Evolutionary conservation across 345 rosid genomes (phyloP).

Genomic region (Hypericum androsaemum): DNA sequence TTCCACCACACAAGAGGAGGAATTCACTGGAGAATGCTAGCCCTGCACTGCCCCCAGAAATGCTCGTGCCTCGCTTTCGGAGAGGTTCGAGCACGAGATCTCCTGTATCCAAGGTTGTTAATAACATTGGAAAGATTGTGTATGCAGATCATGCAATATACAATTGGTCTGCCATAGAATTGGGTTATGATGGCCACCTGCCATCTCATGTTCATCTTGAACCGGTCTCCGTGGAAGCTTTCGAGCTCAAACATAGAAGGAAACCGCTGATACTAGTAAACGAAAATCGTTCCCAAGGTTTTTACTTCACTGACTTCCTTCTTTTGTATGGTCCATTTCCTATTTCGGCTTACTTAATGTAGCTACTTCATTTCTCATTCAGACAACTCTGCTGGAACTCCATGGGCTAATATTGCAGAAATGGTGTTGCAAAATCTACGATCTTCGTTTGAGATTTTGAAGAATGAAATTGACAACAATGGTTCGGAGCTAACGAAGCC

Average conservation of each 20-base stretch:
- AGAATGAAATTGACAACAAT: constrained; percentile 15
- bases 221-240: constrained; percentile 24
- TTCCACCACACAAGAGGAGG: constrained; percentile 62
- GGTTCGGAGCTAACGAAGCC: constrained; percentile 23
- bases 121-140: constrained; percentile 19
- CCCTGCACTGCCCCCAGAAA: constrained; percentile 28
- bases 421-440: constrained; percentile 37
- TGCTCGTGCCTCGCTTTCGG: constrained; percentile 19
- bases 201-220: constrained; percentile 28
- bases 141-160: constrained; percentile 25
- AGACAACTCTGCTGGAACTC: constrained; percentile 13
- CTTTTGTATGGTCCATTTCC: constrained; percentile 3
- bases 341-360: neutral
- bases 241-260: constrained; percentile 19
- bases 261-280: constrained; percentile 31
- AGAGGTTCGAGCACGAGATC: constrained; percentile 19
- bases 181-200: constrained; percentile 24
- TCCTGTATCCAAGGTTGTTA: neutral
- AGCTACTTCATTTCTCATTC: constrained; percentile 3
- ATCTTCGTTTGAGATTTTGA: constrained; percentile 26
- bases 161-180: constrained; percentile 44
- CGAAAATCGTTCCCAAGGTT: constrained; percentile 19
- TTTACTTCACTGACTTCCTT: neutral
- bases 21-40: constrained; percentile 20
- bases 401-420: constrained; percentile 38